Conservation (phyloP, 2,329 filamentous ascomycete species). For the Xylariomycetidae sp. region DNA sequence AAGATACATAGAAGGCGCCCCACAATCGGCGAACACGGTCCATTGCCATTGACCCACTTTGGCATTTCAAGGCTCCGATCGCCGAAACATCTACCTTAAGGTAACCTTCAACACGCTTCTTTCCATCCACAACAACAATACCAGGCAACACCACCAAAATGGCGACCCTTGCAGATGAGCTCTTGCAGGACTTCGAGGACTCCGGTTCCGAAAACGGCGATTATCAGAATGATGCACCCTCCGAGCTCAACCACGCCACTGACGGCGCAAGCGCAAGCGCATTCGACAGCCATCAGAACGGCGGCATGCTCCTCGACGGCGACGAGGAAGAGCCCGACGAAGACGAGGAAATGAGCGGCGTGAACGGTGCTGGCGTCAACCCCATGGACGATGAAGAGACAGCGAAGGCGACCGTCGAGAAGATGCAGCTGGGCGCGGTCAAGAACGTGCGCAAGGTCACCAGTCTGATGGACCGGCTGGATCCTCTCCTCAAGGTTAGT, state of each 20-base stretch:
- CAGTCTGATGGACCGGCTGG: conserved; percentile 71
- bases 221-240: conserved; percentile 47
- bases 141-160: no score
- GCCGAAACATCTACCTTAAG: no score
- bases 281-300: conserved; percentile 29
- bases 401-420: conserved; percentile 73
- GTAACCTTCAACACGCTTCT: no score
- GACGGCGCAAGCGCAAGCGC: conserved; percentile 34
- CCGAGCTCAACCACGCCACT: conserved; percentile 36
- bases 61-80: no score
- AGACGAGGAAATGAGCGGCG: conserved; percentile 50
- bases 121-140: no score
- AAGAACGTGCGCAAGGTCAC: conserved; percentile 77
- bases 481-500: conserved; percentile 78
- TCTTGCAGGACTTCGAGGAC: conserved; percentile 87
- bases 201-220: conserved; percentile 71
- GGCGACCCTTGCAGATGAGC: conserved; percentile 88
- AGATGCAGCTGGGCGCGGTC: conserved; percentile 68
- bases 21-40: no score
- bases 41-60: no score
- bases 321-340: conserved; percentile 54
- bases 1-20: no score
- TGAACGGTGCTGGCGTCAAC: conserved; percentile 39
- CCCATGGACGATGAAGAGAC: conserved; percentile 59
- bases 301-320: conserved; percentile 53